Evolutionary conservation across 2,329 filamentous ascomycete genomes (phyloP).

Genomic region (Clarireedia paspali): DNA sequence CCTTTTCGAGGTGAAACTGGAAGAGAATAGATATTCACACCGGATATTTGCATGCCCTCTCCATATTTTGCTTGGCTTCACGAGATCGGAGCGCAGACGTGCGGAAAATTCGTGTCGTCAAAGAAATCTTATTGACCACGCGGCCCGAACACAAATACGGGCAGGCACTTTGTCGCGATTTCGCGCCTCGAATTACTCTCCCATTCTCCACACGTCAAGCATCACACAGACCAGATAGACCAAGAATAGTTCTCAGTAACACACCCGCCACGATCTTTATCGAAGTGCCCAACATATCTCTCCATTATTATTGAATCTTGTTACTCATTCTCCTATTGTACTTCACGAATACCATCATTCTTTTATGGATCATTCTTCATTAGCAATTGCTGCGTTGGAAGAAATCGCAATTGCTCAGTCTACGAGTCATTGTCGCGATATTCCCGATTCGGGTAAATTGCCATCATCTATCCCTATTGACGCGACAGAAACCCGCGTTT

Average conservation of each 20-base stretch:
- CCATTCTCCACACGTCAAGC: no score
- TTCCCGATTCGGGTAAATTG: conserved; percentile 13
- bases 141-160: no score
- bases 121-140: no score
- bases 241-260: background rate
- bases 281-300: background rate
- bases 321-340: background rate
- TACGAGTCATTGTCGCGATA: conserved; percentile 1
- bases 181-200: no score
- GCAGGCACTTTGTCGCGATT: no score
- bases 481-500: conserved; percentile 21
- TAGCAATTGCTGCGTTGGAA: conserved; percentile 25
- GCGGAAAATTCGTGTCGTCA: no score
- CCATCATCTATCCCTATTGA: conserved; percentile 13
- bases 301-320: background rate
- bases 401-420: conserved; percentile 16
- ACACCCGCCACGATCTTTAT: background rate
- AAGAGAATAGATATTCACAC: no score
- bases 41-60: no score
- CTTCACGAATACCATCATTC: background rate
- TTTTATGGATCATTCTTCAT: conserved; percentile 23
- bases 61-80: no score
- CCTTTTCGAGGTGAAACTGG: no score
- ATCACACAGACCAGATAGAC: background rate
- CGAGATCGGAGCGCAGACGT: no score